These are phyloP conservation scores for Fusarium denticulatum DNA, from an alignment of 2,329 filamentous ascomycete genomes.

Conservation along the genomic window DNA sequence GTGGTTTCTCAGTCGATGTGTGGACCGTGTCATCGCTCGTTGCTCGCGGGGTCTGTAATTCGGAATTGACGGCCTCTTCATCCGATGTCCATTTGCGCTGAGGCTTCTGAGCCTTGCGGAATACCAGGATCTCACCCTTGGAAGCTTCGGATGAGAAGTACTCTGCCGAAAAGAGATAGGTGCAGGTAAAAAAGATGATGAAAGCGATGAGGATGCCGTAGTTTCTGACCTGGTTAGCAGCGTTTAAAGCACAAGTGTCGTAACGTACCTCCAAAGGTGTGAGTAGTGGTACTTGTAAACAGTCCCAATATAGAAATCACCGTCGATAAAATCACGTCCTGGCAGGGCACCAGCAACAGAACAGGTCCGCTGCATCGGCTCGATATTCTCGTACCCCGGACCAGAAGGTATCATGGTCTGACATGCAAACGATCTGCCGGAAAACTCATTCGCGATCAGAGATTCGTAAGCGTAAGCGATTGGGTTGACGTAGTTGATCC, in stretches of 20 bases:
- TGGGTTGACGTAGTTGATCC: conserved; percentile 72
- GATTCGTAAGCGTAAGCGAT: conserved; percentile 73
- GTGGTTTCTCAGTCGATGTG: neutral
- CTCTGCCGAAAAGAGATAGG: conserved; percentile 17
- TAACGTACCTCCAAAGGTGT: conserved; percentile 60
- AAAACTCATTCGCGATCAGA: conserved; percentile 70
- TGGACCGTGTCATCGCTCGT: neutral
- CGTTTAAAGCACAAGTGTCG: fast-evolving
- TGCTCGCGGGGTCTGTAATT: neutral
- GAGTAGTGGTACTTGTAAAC: conserved; percentile 59
- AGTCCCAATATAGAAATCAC: conserved; percentile 26
- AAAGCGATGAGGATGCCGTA: conserved; percentile 29
- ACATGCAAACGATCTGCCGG: conserved; percentile 58
- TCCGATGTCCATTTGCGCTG: neutral
- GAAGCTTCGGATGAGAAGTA: conserved; percentile 14
- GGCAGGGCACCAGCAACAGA: conserved; percentile 25
- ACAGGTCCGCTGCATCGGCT: neutral
- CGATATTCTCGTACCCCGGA: neutral
- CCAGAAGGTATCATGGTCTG: conserved; percentile 45
- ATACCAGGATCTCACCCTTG: conserved; percentile 32
- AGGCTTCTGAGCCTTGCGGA: conserved; percentile 64
- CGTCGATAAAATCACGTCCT: conserved; percentile 11
- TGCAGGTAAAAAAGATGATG: conserved; percentile 22
- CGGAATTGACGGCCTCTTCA: neutral
- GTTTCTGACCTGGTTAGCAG: conserved; percentile 21